Conservation (phyloP, 116 monocot genomes). For the Thalassia testudinum region DNA sequence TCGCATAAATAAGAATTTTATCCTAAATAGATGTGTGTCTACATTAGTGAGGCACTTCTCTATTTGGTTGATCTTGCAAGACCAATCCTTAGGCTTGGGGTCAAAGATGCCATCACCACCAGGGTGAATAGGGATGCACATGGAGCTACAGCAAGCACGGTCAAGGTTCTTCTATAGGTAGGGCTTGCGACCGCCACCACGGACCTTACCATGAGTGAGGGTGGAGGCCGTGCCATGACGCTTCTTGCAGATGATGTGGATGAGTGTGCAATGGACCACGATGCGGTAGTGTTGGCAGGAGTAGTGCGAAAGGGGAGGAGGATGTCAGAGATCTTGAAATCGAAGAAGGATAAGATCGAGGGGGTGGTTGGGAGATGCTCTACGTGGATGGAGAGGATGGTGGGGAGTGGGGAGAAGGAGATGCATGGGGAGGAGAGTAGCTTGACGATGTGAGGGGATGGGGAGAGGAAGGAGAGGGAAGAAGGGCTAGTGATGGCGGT, state of each 20-base stretch:
- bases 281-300: conserved; percentile 62
- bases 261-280: conserved; percentile 80
- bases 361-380: conserved; percentile 16
- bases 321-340: conserved; percentile 32
- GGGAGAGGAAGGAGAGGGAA: conserved; percentile 5
- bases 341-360: conserved; percentile 66
- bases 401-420: conserved; percentile 8
- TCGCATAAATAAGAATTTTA: too few species aligned
- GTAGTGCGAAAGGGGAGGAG: conserved; percentile 41
- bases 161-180: conserved; percentile 86
- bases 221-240: conserved; percentile 93
- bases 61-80: too few species aligned
- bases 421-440: background rate
- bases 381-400: background rate
- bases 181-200: conserved; percentile 84
- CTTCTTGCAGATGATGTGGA: conserved; percentile 63
- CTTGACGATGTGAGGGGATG: background rate
- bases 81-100: too few species aligned
- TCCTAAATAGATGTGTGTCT: too few species aligned
- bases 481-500: conserved; percentile 21
- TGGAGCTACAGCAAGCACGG: conserved; percentile 67
- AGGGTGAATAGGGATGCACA: conserved; percentile 82
- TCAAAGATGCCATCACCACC: too few species aligned
- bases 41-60: too few species aligned
- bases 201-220: conserved; percentile 81